These are phyloP conservation scores for Fusarium sp. DNA, from an alignment of 2,329 filamentous ascomycete species.

Conservation along the genomic window DNA sequence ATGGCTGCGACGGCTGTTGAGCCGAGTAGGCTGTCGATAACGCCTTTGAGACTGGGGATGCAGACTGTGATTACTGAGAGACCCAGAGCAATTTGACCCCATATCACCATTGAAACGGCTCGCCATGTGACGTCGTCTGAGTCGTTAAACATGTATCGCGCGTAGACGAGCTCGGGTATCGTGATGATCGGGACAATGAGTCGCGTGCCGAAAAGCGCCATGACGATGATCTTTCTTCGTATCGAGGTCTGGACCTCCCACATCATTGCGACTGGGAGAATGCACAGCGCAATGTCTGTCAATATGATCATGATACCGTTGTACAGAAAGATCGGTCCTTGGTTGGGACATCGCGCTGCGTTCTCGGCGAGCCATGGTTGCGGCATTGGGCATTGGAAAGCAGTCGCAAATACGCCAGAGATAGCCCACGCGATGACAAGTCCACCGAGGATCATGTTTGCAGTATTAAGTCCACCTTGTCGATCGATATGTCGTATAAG, in stretches of 20 bases:
- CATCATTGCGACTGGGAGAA: constrained; percentile 36
- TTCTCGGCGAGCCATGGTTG: constrained; percentile 24
- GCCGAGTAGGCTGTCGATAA: constrained; percentile 35
- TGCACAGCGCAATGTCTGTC: constrained; percentile 25
- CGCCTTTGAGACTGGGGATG: constrained; percentile 35
- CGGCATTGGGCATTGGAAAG: constrained; percentile 29
- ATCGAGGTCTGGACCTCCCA: constrained; percentile 36
- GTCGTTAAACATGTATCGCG: constrained; percentile 19
- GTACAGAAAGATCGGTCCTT: constrained; percentile 23
- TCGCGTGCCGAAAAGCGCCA: constrained; percentile 31
- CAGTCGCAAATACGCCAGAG: constrained; percentile 19
- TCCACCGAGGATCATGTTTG: constrained; percentile 21
- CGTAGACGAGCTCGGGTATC: constrained; percentile 25
- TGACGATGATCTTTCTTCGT: constrained; percentile 28
- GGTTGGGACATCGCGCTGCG: constrained; percentile 12
- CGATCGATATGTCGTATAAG: constrained; percentile 36
- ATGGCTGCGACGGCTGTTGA: constrained; percentile 30
- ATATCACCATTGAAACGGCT: constrained; percentile 23
- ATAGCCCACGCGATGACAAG: constrained; percentile 14
- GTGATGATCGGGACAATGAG: constrained; percentile 32
- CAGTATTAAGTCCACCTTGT: constrained; percentile 18
- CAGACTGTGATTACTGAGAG: constrained; percentile 36
- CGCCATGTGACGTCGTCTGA: constrained; percentile 29
- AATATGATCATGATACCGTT: constrained; percentile 27
- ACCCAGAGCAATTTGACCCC: constrained; percentile 32